These are phyloP conservation scores for Nakazawaea ernobii DNA, from an alignment of 805 yeast species.

Conservation along the genomic window DNA sequence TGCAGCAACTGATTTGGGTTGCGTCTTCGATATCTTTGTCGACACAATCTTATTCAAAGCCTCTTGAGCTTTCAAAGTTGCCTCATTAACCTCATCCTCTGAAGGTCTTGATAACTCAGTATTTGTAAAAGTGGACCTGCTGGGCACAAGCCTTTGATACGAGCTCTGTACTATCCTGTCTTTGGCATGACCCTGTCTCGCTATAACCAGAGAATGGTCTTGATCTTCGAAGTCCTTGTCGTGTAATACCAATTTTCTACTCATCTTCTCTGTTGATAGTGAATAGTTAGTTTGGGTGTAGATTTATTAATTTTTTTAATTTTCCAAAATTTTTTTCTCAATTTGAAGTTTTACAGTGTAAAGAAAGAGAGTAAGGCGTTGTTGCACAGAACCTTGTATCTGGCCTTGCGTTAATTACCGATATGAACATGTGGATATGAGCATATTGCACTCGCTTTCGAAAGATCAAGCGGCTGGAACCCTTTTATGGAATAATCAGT, in stretches of 20 bases:
- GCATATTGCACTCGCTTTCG: background rate
- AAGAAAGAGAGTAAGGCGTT: background rate
- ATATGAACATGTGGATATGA: too few relatives aligned
- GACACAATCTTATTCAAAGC: constrained; percentile 48
- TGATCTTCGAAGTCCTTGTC: too few relatives aligned
- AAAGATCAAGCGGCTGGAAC: background rate
- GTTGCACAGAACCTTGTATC: too few relatives aligned
- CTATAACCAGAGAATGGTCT: constrained; percentile 14
- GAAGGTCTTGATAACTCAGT: constrained; percentile 14
- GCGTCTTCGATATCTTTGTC: constrained; percentile 32
- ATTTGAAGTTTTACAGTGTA: background rate
- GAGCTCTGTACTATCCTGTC: constrained; percentile 35
- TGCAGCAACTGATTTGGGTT: constrained; percentile 16
- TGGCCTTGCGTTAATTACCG: too few relatives aligned
- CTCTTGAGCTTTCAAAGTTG: constrained; percentile 49
- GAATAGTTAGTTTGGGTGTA: too few relatives aligned
- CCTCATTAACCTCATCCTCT: constrained; percentile 37
- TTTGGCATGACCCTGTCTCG: constrained; percentile 23
- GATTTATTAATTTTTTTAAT: too few relatives aligned
- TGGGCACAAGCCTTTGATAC: constrained; percentile 55
- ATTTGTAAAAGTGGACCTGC: constrained; percentile 27
- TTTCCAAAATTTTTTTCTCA: too few relatives aligned
- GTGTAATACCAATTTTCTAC: background rate
- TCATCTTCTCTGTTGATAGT: background rate
- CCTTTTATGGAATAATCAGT: background rate